Evolutionary conservation across 306 rosid species (phyloP).

Genomic region (Geum urbanum): DNA sequence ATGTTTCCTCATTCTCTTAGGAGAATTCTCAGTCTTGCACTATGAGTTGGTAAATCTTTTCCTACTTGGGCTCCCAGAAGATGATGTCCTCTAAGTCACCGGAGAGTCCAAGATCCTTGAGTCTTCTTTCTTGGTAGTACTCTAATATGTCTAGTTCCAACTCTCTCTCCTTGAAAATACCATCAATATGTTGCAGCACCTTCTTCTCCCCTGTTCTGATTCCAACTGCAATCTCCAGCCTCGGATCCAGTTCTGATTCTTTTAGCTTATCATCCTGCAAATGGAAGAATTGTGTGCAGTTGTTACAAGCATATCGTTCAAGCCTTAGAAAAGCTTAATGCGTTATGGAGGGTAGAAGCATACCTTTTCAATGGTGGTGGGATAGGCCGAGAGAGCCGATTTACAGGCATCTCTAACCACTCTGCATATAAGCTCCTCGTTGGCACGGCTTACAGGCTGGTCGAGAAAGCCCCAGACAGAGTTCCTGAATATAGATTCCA

Average conservation of each 20-base stretch:
- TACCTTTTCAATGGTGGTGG: constrained; percentile 88
- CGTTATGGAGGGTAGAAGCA: not conserved
- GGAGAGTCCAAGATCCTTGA: constrained; percentile 93
- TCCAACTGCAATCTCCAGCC: constrained; percentile 79
- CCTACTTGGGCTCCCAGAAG: constrained; percentile 62
- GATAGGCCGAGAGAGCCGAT: constrained; percentile 71
- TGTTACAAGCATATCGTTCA: constrained; percentile 2
- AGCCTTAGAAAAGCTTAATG: not conserved
- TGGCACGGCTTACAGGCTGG: constrained; percentile 71
- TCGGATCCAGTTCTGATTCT: constrained; percentile 51
- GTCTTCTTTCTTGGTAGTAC: constrained; percentile 91
- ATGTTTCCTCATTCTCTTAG: not conserved
- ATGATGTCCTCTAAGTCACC: constrained; percentile 82
- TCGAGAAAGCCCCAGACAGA: constrained; percentile 75
- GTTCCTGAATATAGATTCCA: constrained; percentile 82
- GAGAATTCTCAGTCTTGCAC: not conserved
- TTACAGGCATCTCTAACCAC: constrained; percentile 70
- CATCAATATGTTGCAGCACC: constrained; percentile 72
- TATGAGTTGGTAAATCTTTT: not conserved
- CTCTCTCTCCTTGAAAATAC: constrained; percentile 64
- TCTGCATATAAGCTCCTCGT: constrained; percentile 78
- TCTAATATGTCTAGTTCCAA: constrained; percentile 54
- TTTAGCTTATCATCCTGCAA: constrained; percentile 74
- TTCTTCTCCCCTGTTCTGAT: constrained; percentile 80
- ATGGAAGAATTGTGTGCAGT: not conserved